These are phyloP conservation scores for Suillus clintonianus DNA, from an alignment of 768 basidiomycete species.

Conservation along the genomic window DNA sequence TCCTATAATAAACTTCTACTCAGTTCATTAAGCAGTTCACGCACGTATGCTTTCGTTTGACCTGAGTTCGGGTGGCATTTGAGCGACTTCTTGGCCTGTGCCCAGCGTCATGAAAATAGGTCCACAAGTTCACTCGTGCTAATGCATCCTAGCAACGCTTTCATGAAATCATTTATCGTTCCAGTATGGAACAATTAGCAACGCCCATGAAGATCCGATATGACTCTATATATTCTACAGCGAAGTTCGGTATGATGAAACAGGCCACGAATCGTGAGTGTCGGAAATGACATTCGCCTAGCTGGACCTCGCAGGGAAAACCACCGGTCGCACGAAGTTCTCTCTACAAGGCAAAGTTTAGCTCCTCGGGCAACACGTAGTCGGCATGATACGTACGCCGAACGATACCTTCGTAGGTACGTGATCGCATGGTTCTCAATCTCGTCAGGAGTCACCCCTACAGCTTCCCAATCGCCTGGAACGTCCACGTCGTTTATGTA, in stretches of 20 bases:
- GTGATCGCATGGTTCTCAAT: conserved; percentile 89
- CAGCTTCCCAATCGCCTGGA: conserved; percentile 78
- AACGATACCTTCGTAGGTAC: conserved; percentile 87
- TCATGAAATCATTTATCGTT: conserved; percentile 21
- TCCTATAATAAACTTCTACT: conserved; percentile 28
- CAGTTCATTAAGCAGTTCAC: conserved; percentile 9
- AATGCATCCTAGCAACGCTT: conserved; percentile 32
- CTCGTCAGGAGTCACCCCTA: conserved; percentile 80
- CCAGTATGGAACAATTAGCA: conserved; percentile 25
- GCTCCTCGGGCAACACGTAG: conserved; percentile 1
- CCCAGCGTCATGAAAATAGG: conserved; percentile 21
- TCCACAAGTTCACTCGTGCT: conserved; percentile 9
- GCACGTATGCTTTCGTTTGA: conserved; percentile 17
- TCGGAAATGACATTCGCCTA: conserved; percentile 32
- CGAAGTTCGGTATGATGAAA: conserved; percentile 16
- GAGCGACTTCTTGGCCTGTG: conserved; percentile 18
- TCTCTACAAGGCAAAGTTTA: conserved; percentile 41
- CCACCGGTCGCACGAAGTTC: conserved; percentile 68
- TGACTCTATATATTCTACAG: conserved; percentile 7
- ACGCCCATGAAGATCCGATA: conserved; percentile 16
- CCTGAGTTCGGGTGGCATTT: conserved; percentile 24
- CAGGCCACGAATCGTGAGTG: conserved; percentile 26
- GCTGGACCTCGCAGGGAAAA: conserved; percentile 55
- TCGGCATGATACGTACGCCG: conserved; percentile 64
- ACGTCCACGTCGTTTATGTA: conserved; percentile 80